phyloP scores from a whole-genome alignment of 2,329 filamentous ascomycete species.

The Paramyrothecium roridum region DNA sequence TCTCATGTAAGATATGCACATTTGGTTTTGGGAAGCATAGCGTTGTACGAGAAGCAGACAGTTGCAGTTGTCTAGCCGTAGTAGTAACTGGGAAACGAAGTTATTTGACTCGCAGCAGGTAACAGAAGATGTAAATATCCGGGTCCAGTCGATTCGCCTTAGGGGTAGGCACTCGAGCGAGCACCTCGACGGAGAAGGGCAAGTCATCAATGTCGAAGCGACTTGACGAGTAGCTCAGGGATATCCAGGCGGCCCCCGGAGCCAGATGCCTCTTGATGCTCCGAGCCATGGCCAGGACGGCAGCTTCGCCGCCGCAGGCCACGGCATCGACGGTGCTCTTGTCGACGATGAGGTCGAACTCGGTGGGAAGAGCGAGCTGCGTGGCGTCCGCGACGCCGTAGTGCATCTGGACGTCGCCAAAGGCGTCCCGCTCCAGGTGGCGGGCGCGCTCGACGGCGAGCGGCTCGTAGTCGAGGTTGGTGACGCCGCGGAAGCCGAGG shows the following conservation, averaged over 20 bases:
- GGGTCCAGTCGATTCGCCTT: slow-evolving; percentile 40
- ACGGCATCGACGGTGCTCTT: slow-evolving; percentile 49
- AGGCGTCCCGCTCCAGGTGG: slow-evolving; percentile 33
- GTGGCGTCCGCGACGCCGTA: slow-evolving; percentile 46
- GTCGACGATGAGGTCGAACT: slow-evolving; percentile 42
- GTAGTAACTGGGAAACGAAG: neutral
- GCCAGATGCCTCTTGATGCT: slow-evolving; percentile 31
- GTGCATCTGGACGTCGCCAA: slow-evolving; percentile 39
- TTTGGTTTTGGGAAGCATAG: too few species aligned
- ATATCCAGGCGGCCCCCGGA: slow-evolving; percentile 40
- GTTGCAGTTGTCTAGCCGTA: neutral
- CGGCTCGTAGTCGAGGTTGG: slow-evolving; percentile 49
- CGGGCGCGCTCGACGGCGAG: slow-evolving; percentile 40
- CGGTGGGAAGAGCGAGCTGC: slow-evolving; percentile 18
- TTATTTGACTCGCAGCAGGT: slow-evolving; percentile 33
- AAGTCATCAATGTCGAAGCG: slow-evolving; percentile 35
- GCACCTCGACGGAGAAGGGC: slow-evolving; percentile 37
- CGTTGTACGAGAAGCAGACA: neutral
- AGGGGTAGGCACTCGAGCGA: slow-evolving; percentile 37
- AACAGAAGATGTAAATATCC: slow-evolving; percentile 43
- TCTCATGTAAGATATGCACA: too few species aligned
- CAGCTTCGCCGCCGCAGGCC: slow-evolving; percentile 38
- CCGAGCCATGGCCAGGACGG: slow-evolving; percentile 33
- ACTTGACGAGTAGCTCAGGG: slow-evolving; percentile 41
- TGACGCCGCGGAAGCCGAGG: slow-evolving; percentile 37